Percentiles rank a stretch among this genome's conserved stretches.
These are phyloP conservation scores for Diplocarpon rosae DNA, from an alignment of 2,329 filamentous ascomycete species.

Conservation along the genomic window DNA sequence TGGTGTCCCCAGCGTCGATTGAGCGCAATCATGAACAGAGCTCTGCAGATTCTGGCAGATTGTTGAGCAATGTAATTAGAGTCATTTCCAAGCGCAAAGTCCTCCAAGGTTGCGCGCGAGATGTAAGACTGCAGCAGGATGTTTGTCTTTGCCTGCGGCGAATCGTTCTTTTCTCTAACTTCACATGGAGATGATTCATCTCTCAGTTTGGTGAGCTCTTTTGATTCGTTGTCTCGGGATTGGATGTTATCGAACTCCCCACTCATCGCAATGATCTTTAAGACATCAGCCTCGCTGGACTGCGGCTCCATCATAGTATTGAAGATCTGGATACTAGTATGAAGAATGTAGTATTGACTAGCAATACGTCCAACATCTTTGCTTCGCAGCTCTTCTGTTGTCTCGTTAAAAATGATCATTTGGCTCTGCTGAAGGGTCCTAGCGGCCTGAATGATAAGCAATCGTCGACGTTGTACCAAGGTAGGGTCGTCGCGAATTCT, in stretches of 20 bases:
- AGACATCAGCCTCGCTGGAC: slow-evolving; percentile 79
- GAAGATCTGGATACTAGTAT: slow-evolving; percentile 91
- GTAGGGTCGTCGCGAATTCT: slow-evolving; percentile 70
- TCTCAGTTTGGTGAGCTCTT: slow-evolving; percentile 68
- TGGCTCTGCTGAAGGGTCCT: slow-evolving; percentile 81
- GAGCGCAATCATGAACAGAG: slow-evolving; percentile 93
- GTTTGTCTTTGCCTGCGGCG: slow-evolving; percentile 84
- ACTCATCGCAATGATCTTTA: slow-evolving; percentile 96
- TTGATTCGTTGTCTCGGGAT: slow-evolving; percentile 77
- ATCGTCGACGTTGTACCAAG: slow-evolving; percentile 73
- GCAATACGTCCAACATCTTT: slow-evolving; percentile 96
- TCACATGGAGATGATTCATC: slow-evolving; percentile 63
- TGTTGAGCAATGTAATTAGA: slow-evolving; percentile 94
- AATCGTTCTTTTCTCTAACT: slow-evolving; percentile 60
- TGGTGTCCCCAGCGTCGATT: slow-evolving; percentile 94
- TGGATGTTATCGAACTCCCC: slow-evolving; percentile 98
- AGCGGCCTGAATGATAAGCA: slow-evolving; percentile 82
- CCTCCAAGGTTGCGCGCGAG: slow-evolving; percentile 74
- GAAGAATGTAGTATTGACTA: slow-evolving; percentile 91
- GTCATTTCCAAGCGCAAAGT: slow-evolving; percentile 88
- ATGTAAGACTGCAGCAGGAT: slow-evolving; percentile 92
- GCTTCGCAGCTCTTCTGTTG: slow-evolving; percentile 80
- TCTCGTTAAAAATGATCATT: slow-evolving; percentile 98
- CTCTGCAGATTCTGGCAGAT: slow-evolving; percentile 83
- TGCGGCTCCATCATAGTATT: slow-evolving; percentile 85